Percentiles rank a stretch among this genome's conserved stretches.
These are phyloP conservation scores for Yamadazyma kitorensis DNA, from an alignment of 805 yeast genomes.

Conservation along the genomic window DNA sequence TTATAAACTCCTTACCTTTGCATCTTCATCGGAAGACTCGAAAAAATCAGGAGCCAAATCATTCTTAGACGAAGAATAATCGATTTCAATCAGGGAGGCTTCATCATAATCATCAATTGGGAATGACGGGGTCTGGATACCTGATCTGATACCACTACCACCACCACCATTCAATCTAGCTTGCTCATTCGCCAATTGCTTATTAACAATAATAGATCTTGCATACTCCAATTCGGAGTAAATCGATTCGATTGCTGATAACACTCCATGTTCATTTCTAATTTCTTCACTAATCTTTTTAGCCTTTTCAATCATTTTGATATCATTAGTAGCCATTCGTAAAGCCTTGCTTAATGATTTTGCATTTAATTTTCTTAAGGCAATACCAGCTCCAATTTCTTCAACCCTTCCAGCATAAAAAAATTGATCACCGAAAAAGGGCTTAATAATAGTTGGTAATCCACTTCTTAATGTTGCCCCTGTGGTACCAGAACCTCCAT, in stretches of 20 bases:
- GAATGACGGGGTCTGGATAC: constrained; percentile 6
- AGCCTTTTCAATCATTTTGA: constrained; percentile 68
- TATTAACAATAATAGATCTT: constrained; percentile 48
- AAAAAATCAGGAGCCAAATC: too few relatives aligned
- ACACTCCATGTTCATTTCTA: constrained; percentile 75
- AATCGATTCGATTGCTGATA: constrained; percentile 70
- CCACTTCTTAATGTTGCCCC: constrained; percentile 90
- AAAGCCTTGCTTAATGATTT: constrained; percentile 66
- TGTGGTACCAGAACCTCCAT: constrained; percentile 96
- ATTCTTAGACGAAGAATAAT: too few relatives aligned
- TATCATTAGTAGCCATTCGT: constrained; percentile 62
- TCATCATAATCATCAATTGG: constrained; percentile 2
- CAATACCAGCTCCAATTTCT: constrained; percentile 82
- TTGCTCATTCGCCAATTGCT: constrained; percentile 35
- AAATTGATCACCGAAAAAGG: constrained; percentile 95
- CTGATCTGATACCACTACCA: constrained; percentile 1
- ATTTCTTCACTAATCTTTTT: constrained; percentile 59
- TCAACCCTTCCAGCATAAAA: constrained; percentile 86
- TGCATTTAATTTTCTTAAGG: constrained; percentile 64
- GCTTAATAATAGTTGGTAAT: constrained; percentile 84
- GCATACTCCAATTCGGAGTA: constrained; percentile 81
- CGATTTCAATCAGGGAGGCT: too few relatives aligned
- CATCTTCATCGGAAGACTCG: too few relatives aligned
- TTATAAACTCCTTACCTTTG: too few relatives aligned
- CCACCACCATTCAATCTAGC: constrained; percentile 6